These are phyloP conservation scores for Spatholobus suberectus DNA, from an alignment of 306 rosid species.

Conservation along the genomic window DNA sequence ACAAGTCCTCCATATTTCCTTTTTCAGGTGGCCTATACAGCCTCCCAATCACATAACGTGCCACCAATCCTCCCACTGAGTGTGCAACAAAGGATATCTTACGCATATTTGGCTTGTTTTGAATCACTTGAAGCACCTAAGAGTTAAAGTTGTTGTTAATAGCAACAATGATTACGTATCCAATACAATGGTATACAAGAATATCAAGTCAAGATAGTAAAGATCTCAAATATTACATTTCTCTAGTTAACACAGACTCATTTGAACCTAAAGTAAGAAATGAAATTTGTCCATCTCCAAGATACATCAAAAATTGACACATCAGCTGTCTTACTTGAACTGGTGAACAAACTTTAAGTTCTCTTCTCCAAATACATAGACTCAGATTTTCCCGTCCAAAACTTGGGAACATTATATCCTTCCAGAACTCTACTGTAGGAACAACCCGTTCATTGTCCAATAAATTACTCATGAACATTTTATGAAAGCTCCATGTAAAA, in stretches of 20 bases:
- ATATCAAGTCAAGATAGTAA: slow-evolving; percentile 19
- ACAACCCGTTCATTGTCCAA: slow-evolving; percentile 4
- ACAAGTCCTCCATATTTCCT: slow-evolving; percentile 44
- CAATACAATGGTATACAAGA: slow-evolving; percentile 1
- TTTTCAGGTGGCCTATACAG: slow-evolving; percentile 66
- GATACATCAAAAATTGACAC: slow-evolving; percentile 15
- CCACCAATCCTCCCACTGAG: slow-evolving; percentile 97
- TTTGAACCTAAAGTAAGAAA: slow-evolving; percentile 14
- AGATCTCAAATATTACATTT: slow-evolving; percentile 25
- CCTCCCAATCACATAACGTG: slow-evolving; percentile 90
- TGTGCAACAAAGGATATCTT: slow-evolving; percentile 91
- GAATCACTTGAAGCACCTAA: slow-evolving; percentile 76
- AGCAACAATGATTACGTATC: neutral
- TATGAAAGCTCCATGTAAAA: slow-evolving; percentile 21
- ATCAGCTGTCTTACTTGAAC: slow-evolving; percentile 23
- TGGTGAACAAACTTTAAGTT: neutral
- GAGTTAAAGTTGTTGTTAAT: slow-evolving; percentile 33
- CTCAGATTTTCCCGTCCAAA: slow-evolving; percentile 4
- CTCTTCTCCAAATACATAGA: slow-evolving; percentile 12
- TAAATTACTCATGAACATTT: slow-evolving; percentile 21
- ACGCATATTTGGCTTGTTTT: slow-evolving; percentile 68
- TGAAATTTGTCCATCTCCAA: slow-evolving; percentile 5
- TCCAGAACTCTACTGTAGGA: neutral
- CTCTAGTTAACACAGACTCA: neutral
- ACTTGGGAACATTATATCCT: neutral